Conservation (phyloP, 371 early-diverging fungal species). For the Lichtheimia hyalospora region DNA sequence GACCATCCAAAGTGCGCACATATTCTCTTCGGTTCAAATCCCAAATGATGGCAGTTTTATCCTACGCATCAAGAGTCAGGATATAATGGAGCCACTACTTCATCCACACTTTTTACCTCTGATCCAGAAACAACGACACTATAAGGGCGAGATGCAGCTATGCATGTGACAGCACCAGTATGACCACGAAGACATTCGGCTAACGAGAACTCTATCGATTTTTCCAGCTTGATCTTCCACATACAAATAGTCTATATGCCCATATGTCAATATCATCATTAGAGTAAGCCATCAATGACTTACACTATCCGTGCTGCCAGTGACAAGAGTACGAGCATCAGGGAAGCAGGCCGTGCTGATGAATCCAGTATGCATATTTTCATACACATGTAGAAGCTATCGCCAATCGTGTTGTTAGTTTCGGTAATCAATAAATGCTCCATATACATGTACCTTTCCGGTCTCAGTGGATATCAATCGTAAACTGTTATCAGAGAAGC, state of each 20-base stretch:
- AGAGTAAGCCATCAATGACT: conserved; percentile 6
- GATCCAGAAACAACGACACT: conserved; percentile 72
- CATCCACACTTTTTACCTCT: conserved; percentile 32
- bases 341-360: conserved; percentile 69
- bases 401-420: not conserved
- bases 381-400: conserved; percentile 63
- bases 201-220: conserved; percentile 47
- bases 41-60: conserved; percentile 74
- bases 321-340: conserved; percentile 67
- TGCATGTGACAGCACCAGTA: conserved; percentile 52
- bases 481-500: conserved; percentile 67
- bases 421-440: not conserved
- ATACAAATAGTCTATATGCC: conserved; percentile 58
- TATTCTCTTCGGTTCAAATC: conserved; percentile 73
- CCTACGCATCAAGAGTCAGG: conserved; percentile 29
- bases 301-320: conserved; percentile 73
- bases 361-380: conserved; percentile 70
- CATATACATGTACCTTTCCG: conserved; percentile 45
- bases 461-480: conserved; percentile 62
- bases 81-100: not conserved
- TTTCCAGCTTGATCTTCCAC: conserved; percentile 57
- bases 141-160: conserved; percentile 66
- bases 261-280: not conserved
- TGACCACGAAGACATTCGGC: conserved; percentile 71
- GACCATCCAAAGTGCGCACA: conserved; percentile 57